Evolutionary conservation across 345 rosid genomes (phyloP).

Genomic region (Acer yangbiense): DNA sequence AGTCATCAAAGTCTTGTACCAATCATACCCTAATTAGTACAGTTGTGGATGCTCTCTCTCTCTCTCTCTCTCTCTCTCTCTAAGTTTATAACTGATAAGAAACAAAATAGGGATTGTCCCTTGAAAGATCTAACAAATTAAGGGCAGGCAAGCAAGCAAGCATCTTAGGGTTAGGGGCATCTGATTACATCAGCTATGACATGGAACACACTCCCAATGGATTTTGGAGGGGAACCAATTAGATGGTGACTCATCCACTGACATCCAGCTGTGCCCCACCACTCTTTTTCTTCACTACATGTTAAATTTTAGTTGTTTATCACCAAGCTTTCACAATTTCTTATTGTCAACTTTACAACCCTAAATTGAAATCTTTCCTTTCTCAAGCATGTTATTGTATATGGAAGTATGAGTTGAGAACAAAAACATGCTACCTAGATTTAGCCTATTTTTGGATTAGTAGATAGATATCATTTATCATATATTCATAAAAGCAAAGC

Average conservation of each 20-base stretch:
- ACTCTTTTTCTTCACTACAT: neutral
- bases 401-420: neutral
- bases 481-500: neutral
- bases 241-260: constrained; percentile 20
- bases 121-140: neutral
- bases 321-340: too few relatives aligned
- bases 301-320: neutral
- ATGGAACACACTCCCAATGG: constrained; percentile 19
- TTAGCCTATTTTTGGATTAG: neutral
- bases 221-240: constrained; percentile 4
- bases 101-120: neutral
- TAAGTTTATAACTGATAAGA: too few relatives aligned
- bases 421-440: neutral
- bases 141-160: neutral
- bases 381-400: neutral
- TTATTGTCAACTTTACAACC: too few relatives aligned
- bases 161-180: neutral
- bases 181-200: constrained; percentile 30
- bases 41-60: too few relatives aligned
- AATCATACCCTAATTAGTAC: too few relatives aligned
- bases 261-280: constrained; percentile 19
- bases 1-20: too few relatives aligned
- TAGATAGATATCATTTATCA: neutral
- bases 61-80: too few relatives aligned
- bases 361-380: neutral